Percentiles rank a stretch among this genome's conserved stretches.
Conservation (phyloP, 768 basidiomycete species). For the Tricholoma sp. region DNA sequence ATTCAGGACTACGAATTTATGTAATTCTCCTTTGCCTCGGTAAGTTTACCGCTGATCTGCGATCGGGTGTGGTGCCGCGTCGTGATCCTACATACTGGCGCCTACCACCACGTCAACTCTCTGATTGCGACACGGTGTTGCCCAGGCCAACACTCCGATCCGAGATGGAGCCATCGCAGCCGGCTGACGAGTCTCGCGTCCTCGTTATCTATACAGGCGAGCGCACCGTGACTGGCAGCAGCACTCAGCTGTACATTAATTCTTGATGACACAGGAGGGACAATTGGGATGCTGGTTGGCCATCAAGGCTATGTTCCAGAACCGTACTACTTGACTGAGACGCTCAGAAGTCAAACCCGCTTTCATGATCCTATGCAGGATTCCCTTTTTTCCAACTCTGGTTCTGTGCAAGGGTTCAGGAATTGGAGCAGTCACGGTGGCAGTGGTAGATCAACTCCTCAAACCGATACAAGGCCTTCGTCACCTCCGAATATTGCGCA, state of each 20-base stretch:
- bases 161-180: constrained; percentile 45
- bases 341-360: constrained; percentile 72
- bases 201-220: constrained; percentile 80
- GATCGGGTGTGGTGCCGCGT: too few relatives aligned
- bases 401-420: constrained; percentile 74
- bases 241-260: neutral
- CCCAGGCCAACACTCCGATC: too few relatives aligned
- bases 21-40: too few relatives aligned
- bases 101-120: neutral
- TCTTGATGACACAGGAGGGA: constrained; percentile 49
- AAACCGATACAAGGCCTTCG: constrained; percentile 13
- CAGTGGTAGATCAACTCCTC: constrained; percentile 55
- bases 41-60: too few relatives aligned
- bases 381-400: constrained; percentile 78
- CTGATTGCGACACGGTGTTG: too few relatives aligned
- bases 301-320: constrained; percentile 79
- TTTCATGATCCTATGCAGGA: constrained; percentile 91
- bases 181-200: constrained; percentile 70
- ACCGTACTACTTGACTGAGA: constrained; percentile 83
- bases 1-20: too few relatives aligned
- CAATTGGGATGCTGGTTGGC: constrained; percentile 83
- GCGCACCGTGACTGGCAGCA: neutral
- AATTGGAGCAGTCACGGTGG: constrained; percentile 67
- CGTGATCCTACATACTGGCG: too few relatives aligned
- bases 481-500: constrained; percentile 22